Evolutionary conservation across 2,329 filamentous ascomycete genomes (phyloP), one percentile per base, ranked within the genome.

Genomic region (Rutstroemia sp.): DNA sequence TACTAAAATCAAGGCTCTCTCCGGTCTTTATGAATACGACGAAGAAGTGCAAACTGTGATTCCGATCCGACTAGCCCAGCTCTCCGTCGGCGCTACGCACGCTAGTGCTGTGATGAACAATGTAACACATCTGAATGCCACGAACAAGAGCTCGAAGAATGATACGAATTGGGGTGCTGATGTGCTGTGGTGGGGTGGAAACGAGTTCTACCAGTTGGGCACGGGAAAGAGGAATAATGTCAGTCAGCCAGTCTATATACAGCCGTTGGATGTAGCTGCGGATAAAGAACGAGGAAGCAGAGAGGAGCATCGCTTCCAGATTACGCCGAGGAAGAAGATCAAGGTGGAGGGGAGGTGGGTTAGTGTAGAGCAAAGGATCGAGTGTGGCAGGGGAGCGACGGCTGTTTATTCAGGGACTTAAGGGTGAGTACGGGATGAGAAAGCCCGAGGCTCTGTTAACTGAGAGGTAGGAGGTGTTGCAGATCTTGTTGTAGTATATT

Each of bases 181-280:
- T 69, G 85, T 92, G 30, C 71, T 97, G 1, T 95, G 90, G 77
- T 99, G 92, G 90, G 94, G 94, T 60, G 90, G 90, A 53, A 99
- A 97, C 67, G 92, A 97, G 74, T 82, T 86, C 69, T 96, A 88
- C 71, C 94, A 99, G 73, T 81, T 99, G 25, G 94, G 94, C 12
- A 96, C 88, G 0, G 92, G 94, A 27, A 95, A 88, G 76, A 77
- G 92, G 60, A 94, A 83, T 66, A 97, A 97, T 67, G 69, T 88
- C 9, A 81, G 82, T 52, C 78, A 79, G 12, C 94, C 94, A 1
- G 78, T 79, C 1, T 92, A 96, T 68, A 90, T 96, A 53, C 82
- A 83, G 34, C 87, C 90, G 14, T 71, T 92, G 44, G 90, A 95
- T 60, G 73, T 77, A 12, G 79, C 79, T 49, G 79, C 77, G 0